phyloP scores from a whole-genome alignment of 495 filamentous ascomycete genomes.

The Penicillium psychrofluorescens region DNA sequence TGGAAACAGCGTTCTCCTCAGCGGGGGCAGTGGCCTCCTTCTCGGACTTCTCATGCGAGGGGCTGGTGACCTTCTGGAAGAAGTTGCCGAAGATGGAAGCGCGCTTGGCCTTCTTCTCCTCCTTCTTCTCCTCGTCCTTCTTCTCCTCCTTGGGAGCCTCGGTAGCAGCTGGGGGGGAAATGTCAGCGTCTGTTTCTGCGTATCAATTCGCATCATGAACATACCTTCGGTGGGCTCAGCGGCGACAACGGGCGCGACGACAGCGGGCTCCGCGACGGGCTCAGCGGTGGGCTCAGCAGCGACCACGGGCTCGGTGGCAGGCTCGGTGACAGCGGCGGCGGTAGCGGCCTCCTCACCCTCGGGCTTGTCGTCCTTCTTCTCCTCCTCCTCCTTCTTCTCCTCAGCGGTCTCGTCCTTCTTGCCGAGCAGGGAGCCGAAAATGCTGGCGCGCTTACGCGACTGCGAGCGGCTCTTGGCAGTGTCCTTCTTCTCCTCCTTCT shows the following conservation, averaged over 20 bases:
- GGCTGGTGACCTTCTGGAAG: slow-evolving; percentile 50
- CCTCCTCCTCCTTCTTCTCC: slow-evolving; percentile 53
- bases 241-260: slow-evolving; percentile 5
- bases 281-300: slow-evolving; percentile 8
- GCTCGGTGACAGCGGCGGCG: slow-evolving; percentile 18
- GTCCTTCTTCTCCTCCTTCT: slow-evolving; percentile 36
- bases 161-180: slow-evolving; percentile 6
- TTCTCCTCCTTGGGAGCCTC: slow-evolving; percentile 13
- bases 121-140: slow-evolving; percentile 31
- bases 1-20: slow-evolving; percentile 36
- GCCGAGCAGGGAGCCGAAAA: slow-evolving; percentile 69
- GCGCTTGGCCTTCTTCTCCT: slow-evolving; percentile 43
- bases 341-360: slow-evolving; percentile 35
- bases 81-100: slow-evolving; percentile 44
- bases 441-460: slow-evolving; percentile 77
- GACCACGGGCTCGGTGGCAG: slow-evolving; percentile 9
- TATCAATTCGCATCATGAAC: not conserved
- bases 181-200: slow-evolving; percentile 1
- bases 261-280: slow-evolving; percentile 4
- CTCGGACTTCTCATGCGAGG: slow-evolving; percentile 44
- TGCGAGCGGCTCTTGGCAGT: slow-evolving; percentile 63
- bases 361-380: slow-evolving; percentile 23
- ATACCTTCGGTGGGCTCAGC: slow-evolving; percentile 25
- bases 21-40: slow-evolving; percentile 42
- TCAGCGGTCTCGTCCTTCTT: slow-evolving; percentile 55